These are phyloP conservation scores for Pythium grandisporangium DNA, from an alignment of 352 stramenopile species.

Conservation along the genomic window DNA sequence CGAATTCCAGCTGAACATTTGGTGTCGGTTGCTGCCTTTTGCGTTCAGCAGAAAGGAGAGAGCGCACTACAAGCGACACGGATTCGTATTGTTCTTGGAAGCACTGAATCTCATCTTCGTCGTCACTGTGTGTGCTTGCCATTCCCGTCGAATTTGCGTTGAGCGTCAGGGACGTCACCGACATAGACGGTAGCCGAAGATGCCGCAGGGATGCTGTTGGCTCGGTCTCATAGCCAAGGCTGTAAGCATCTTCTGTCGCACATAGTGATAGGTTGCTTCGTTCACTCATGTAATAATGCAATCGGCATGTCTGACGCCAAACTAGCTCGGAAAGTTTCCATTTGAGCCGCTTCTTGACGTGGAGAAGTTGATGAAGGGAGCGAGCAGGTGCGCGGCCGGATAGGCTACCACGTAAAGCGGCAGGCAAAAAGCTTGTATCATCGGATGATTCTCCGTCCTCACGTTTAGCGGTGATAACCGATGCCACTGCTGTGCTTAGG, in stretches of 20 bases:
- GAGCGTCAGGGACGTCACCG: too few relatives aligned
- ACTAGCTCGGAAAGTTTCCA: conserved; percentile 56
- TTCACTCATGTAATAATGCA: conserved; percentile 41
- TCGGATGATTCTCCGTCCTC: too few relatives aligned
- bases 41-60: conserved; percentile 22
- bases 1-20: conserved; percentile 59
- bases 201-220: conserved; percentile 28
- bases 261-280: conserved; percentile 28
- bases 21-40: conserved; percentile 30
- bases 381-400: too few relatives aligned
- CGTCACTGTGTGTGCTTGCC: conserved; percentile 29
- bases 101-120: conserved; percentile 37
- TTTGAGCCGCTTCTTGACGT: conserved; percentile 35
- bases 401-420: too few relatives aligned
- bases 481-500: conserved; percentile 18
- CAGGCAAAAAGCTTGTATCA: too few relatives aligned
- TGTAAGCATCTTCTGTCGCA: conserved; percentile 21
- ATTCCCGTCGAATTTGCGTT: conserved; percentile 19
- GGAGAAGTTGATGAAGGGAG: conserved; percentile 32
- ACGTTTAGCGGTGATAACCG: conserved; percentile 34
- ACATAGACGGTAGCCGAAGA: conserved; percentile 28
- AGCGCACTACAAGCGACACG: conserved; percentile 28
- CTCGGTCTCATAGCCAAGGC: conserved; percentile 30
- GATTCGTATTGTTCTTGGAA: conserved; percentile 33
- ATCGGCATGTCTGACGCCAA: conserved; percentile 46